Conservation (phyloP, 2,329 filamentous ascomycete genomes). For the Phaeosphaeria sp. region DNA sequence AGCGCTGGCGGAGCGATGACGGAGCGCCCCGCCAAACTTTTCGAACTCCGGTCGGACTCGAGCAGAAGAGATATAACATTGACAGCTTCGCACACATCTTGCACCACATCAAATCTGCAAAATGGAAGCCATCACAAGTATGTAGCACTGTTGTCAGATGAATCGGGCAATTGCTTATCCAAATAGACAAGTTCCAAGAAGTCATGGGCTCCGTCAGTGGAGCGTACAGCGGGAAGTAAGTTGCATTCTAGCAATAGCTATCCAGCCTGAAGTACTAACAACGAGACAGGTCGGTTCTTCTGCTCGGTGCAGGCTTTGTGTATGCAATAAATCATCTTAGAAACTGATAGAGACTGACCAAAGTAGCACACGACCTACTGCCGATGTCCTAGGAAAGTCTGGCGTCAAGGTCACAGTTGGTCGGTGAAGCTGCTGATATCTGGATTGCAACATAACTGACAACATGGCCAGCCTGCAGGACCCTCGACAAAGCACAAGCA, state of each 20-base stretch:
- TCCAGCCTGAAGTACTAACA: conserved; percentile 19
- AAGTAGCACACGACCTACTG: conserved; percentile 60
- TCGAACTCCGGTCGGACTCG: conserved; percentile 42
- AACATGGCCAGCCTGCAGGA: conserved; percentile 74
- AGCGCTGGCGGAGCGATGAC: conserved; percentile 46
- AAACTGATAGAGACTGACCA: conserved; percentile 14
- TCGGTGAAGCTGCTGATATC: conserved; percentile 34
- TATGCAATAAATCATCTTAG: conserved; percentile 20
- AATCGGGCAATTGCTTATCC: conserved; percentile 24
- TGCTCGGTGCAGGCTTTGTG: conserved; percentile 51
- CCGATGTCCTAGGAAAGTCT: conserved; percentile 64
- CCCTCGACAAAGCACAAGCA: conserved; percentile 76
- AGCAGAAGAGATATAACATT: conserved; percentile 32
- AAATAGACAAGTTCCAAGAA: conserved; percentile 41
- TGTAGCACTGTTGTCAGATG: background rate
- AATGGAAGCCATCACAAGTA: conserved; percentile 49
- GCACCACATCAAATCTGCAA: conserved; percentile 21
- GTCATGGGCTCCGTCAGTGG: conserved; percentile 36
- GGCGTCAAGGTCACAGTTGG: conserved; percentile 65
- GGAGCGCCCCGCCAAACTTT: conserved; percentile 37
- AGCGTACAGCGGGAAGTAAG: conserved; percentile 44
- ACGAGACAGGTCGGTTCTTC: conserved; percentile 41
- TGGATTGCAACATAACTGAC: background rate
- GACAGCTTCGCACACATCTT: conserved; percentile 18
- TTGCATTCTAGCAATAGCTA: conserved; percentile 2